These are phyloP conservation scores for Leccinum fallax DNA, from an alignment of 1,284 basidiomycete species.

Conservation along the genomic window DNA sequence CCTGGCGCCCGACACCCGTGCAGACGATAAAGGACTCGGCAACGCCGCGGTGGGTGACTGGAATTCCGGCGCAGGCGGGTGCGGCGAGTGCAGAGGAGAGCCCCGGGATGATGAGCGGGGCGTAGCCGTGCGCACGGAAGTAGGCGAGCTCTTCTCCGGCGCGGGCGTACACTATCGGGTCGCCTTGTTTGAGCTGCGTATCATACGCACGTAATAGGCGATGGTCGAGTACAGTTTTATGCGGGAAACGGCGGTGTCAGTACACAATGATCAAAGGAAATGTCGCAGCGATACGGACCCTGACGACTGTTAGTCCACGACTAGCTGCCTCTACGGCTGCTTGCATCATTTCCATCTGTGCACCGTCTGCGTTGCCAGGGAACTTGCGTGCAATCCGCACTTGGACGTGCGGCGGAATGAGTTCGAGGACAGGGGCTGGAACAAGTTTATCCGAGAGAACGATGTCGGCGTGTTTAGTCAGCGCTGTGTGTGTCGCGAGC, in stretches of 20 bases:
- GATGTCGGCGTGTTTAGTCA: constrained; percentile 81
- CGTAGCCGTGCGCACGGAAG: constrained; percentile 84
- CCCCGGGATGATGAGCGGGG: constrained; percentile 86
- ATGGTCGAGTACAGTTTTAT: no score
- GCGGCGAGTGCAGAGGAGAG: constrained; percentile 88
- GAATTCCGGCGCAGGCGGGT: constrained; percentile 87
- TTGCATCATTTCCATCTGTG: constrained; percentile 93
- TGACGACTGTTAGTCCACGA: constrained; percentile 46
- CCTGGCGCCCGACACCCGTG: constrained; percentile 90
- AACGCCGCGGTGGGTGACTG: constrained; percentile 94
- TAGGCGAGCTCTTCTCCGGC: constrained; percentile 94
- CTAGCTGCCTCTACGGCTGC: constrained; percentile 82
- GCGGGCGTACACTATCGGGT: constrained; percentile 93
- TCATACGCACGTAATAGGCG: no score
- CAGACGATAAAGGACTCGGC: constrained; percentile 89
- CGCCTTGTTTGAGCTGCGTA: constrained; percentile 90
- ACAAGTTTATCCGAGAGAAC: constrained; percentile 98
- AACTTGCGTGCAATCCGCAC: constrained; percentile 94
- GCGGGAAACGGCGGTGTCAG: no score
- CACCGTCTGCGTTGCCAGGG: constrained; percentile 95
- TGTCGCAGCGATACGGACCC: no score
- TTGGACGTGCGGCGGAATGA: constrained; percentile 78
- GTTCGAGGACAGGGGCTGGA: constrained; percentile 81
- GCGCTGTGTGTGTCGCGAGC: constrained; percentile 78
- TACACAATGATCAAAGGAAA: no score